Evolutionary conservation across 305 asterid genomes (phyloP).

Genomic region (Fraxinus albicans): DNA sequence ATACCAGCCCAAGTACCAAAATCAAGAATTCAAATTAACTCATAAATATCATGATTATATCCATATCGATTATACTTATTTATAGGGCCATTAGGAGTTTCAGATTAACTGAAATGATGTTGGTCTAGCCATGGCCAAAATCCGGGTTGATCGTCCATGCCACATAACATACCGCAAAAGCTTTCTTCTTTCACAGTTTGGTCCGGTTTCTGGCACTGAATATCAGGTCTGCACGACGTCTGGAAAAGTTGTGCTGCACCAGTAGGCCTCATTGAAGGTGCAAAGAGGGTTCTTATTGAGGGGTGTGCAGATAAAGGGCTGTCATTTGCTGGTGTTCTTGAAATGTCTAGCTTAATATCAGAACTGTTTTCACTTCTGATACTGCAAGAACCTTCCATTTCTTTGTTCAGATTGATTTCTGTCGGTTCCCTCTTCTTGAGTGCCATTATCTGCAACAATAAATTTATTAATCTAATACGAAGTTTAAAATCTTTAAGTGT

Average conservation of each 20-base stretch:
- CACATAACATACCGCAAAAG: slow-evolving; percentile 53
- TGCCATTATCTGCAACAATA: slow-evolving; percentile 47
- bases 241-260: slow-evolving; percentile 32
- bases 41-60: slow-evolving; percentile 3
- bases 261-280: slow-evolving; percentile 40
- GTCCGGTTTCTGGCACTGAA: slow-evolving; percentile 29
- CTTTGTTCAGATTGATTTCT: slow-evolving; percentile 69
- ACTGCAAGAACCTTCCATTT: slow-evolving; percentile 68
- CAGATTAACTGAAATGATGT: slow-evolving; percentile 44
- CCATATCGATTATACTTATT: background rate
- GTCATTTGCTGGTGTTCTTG: slow-evolving; percentile 48
- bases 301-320: slow-evolving; percentile 34
- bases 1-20: slow-evolving; percentile 27
- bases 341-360: slow-evolving; percentile 54
- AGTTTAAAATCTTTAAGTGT: background rate
- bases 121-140: slow-evolving; percentile 79
- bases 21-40: slow-evolving; percentile 16
- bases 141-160: slow-evolving; percentile 58
- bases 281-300: slow-evolving; percentile 34
- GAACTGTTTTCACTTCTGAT: slow-evolving; percentile 67
- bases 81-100: background rate
- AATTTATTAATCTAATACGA: slow-evolving; percentile 24
- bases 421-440: slow-evolving; percentile 60
- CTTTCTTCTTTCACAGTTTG: slow-evolving; percentile 47
- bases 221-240: slow-evolving; percentile 27